Base-by-base conservation (phyloP, 176 grass and related monocot genomes). In the Eragrostis curvula region DNA sequence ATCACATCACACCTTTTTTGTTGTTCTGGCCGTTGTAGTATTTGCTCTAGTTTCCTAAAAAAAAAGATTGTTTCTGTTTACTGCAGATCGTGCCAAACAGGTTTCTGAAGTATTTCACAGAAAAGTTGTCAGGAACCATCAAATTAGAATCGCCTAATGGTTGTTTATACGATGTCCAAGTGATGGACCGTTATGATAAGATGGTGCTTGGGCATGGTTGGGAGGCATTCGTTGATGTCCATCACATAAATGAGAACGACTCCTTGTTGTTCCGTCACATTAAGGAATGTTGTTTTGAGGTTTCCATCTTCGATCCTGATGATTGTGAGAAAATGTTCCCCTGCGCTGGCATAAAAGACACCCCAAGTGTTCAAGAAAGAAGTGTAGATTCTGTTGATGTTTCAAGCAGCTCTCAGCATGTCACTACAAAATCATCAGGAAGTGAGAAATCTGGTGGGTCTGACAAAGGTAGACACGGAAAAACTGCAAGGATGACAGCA, bases 71-170 rank as follows among this genome's bases (percentile, higher is more conserved):
- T 14, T 23, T 6, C 7, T 84, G 56, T 57, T 36, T 55, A 50
- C 25, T 57, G 36, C 73, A 94, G 92, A 60, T 74, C 44, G 20
- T 91, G 20, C 92, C 86, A 16, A 74, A 84, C 21, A 68, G 70
- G 44, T 90, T 91, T 80, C 12, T 71, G 17, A 83, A 65, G 11
- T 32, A 68, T 68, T 88, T 86, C 8, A 53, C 43, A 24, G 79
- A 75, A 44, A 57, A 83, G 8, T 67, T 88, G 13, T 59, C 69
- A 5, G 56, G 75, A 57, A 57, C 20, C 24, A 66, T 94, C 25
- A 68, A 84, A 40, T 47, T 94, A 12, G 50, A 83, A 58, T 69
- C 70, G 7, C 86, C 86, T 47, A 72, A 56, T 32, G 74, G 88
- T 56, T 40, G 8, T 17, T 7, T 58, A 40, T 91, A 85, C 58